Evolutionary conservation across 2,329 filamentous ascomycete species (phyloP), one percentile per base, ranked within the genome.

Genomic region (Nothophoma quercina): DNA sequence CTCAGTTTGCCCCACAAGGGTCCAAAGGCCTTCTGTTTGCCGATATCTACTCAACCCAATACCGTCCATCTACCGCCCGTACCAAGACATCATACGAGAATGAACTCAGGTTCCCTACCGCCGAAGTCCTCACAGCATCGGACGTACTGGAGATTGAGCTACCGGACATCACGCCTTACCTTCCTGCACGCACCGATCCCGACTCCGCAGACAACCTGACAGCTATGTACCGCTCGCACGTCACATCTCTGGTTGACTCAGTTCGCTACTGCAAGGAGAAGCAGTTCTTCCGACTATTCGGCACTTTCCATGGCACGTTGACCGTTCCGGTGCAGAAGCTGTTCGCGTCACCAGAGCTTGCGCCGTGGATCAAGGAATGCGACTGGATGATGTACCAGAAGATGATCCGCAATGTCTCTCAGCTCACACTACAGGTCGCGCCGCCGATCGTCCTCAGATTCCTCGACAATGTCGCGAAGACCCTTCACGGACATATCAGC

Each of bases 211-310:
- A 90, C 65, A 93, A 92, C 4, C 80, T 99, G 18, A 86, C 87
- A 29, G 93, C 93, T 4, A 82, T 98, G 19, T 99, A 99, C 71
- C 87, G 92, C 41, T 95, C 93, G 2, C 93, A 98, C 71, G 96
- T 93, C 72, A 97, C 95, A 12, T 97, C 93, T 1, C 83, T 99
- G 5, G 89, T 99, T 25, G 95, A 99, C 75, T 93, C 91, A 64
- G 92, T 99, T 56, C 89, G 95, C 23, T 98, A 91, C 73, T 97
- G 93, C 81, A 96, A 95, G 70, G 91, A 97, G 74, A 96, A 96
- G 77, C 93, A 92, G 6, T 96, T 99, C 73, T 96, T 96, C 72
- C 91, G 96, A 61, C 84, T 97, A 13, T 96, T 96, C 72, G 93
- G 90, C 5, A 95, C 93, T 1, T 98, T 99, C 73, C 91, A 96